Percentiles rank a stretch among this genome's conserved stretches.
Conservation (phyloP, 1,284 basidiomycete genomes). For the Malassezia globosa region DNA sequence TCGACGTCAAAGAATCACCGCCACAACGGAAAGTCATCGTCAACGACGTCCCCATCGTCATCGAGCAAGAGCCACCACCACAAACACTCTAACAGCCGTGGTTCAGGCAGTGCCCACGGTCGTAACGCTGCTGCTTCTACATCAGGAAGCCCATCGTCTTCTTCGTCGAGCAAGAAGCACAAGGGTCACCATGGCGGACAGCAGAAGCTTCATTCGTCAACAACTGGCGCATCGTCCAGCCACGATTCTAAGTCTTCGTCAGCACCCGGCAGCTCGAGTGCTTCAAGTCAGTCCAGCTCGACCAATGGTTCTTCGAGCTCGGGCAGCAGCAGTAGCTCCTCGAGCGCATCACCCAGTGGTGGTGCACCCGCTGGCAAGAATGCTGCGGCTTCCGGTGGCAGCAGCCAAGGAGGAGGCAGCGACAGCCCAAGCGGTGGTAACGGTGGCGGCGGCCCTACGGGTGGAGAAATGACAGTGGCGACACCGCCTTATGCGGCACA, state of each 20-base stretch:
- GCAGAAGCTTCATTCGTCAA: not conserved
- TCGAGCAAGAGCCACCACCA: not conserved
- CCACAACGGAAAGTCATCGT: not conserved
- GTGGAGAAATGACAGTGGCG: constrained; percentile 7
- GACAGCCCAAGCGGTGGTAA: no score
- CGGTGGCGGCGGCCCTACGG: not conserved
- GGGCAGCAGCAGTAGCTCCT: not conserved
- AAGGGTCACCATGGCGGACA: not conserved
- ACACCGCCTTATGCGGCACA: constrained; percentile 18
- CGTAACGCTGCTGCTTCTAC: no score
- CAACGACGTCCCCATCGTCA: not conserved
- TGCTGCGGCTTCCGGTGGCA: not conserved
- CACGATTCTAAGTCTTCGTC: not conserved
- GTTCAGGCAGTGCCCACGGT: no score
- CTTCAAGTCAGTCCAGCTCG: not conserved
- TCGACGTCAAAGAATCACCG: not conserved
- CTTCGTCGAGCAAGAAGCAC: not conserved
- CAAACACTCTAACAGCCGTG: no score
- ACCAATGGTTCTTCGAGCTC: not conserved
- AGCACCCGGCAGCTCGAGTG: no score
- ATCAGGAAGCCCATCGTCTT: no score
- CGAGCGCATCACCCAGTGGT: no score
- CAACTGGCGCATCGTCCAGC: not conserved
- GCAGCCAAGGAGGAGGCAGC: no score
- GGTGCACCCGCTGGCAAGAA: no score